Percentiles rank a stretch among this genome's conserved stretches.
Conservation (phyloP, 164 flowering plant species). For the Berberis thunbergii region DNA sequence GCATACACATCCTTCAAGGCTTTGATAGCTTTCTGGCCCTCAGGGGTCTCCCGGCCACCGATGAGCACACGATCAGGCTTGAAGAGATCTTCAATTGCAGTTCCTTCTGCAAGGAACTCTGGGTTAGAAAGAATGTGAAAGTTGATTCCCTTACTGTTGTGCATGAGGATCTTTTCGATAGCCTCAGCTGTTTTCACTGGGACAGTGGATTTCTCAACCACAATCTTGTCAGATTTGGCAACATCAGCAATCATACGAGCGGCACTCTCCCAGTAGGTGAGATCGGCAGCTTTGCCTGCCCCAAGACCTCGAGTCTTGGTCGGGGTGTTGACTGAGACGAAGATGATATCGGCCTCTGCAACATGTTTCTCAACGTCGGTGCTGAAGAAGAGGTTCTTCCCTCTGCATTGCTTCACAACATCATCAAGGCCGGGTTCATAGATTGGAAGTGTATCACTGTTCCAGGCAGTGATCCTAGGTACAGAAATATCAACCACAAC, state of each 20-base stretch:
- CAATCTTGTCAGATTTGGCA: constrained; percentile 77
- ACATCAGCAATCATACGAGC: constrained; percentile 96
- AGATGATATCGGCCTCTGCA: constrained; percentile 78
- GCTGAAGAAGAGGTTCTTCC: constrained; percentile 89
- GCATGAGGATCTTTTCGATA: constrained; percentile 77
- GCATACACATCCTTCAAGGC: constrained; percentile 69
- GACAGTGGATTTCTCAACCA: constrained; percentile 89
- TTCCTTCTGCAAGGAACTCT: constrained; percentile 45
- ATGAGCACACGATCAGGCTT: constrained; percentile 83
- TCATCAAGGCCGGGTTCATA: constrained; percentile 86
- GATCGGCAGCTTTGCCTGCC: constrained; percentile 89
- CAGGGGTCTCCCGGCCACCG: constrained; percentile 90
- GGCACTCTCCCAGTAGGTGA: constrained; percentile 94
- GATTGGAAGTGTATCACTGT: constrained; percentile 77
- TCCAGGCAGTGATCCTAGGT: constrained; percentile 76
- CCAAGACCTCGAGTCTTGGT: constrained; percentile 88
- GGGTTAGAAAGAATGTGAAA: constrained; percentile 39
- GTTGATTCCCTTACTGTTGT: constrained; percentile 80
- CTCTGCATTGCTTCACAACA: constrained; percentile 79
- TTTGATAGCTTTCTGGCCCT: constrained; percentile 65
- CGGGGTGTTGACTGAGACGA: constrained; percentile 85
- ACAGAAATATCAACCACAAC: constrained; percentile 82
- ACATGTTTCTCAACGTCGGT: constrained; percentile 85
- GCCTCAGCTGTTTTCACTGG: constrained; percentile 97
- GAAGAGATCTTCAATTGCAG: constrained; percentile 74